Evolutionary conservation across 2,329 filamentous ascomycete genomes (phyloP), one percentile per base, ranked within the genome.

Genomic region (Neurospora sp.): DNA sequence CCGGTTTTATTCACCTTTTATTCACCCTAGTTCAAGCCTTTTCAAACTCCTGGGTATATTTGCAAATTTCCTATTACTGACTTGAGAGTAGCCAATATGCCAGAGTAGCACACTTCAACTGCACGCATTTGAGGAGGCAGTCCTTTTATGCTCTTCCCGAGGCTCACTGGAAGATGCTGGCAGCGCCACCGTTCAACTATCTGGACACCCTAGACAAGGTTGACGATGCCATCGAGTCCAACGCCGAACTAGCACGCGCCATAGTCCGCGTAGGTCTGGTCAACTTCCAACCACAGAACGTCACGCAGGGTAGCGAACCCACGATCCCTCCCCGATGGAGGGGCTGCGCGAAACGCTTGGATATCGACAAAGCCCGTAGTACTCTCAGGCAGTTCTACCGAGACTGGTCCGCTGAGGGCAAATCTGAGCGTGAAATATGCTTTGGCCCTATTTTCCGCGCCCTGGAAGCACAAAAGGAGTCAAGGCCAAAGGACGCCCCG

Each of bases 331-430:
- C 84, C 13, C 84, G 89, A 66, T 94, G 93, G 90, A 84, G 87
- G 23, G 89, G 88, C 4, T 84, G 87, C 39, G 91, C 93, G 15
- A 94, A 90, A 62, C 81, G 88, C 36, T 83, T 84, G 28, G 95
- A 98, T 76, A 83, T 96, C 68, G 93, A 97, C 78, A 99, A 98
- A 80, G 94, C 95, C 1, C 88, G 93, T 72, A 97, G 93, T 76
- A 98, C 94, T 1, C 85, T 99, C 68, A 89, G 95, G 11, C 96
- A 99, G 77, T 92, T 98, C 78, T 98, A 94, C 80, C 90, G 96
- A 17, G 96, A 99, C 79, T 99, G 96, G 96, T 93, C 92, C 33
- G 86, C 84, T 1, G 93, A 92, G 76, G 96, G 95, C 0, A 83
- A 82, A 2, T 78, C 79, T 0, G 96, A 99, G 82, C 85, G 96